Evolutionary conservation across 2,329 filamentous ascomycete genomes (phyloP), one percentile per base, ranked within the genome.

Genomic region (Scortechinia acanthostroma): DNA sequence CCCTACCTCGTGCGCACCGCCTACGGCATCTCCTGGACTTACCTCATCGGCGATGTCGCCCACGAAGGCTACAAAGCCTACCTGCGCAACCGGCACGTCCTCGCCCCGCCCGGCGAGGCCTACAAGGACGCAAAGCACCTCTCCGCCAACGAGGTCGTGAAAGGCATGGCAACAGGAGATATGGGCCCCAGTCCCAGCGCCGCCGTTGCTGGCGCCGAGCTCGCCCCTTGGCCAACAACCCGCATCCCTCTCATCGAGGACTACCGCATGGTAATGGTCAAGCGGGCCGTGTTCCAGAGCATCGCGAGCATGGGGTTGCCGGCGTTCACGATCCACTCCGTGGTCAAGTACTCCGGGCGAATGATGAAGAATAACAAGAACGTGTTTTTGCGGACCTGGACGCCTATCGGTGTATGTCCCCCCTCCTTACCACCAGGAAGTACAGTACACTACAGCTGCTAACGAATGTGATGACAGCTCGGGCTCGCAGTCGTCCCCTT

Each of bases 31-130:
- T 95, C 88, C 2, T 97, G 93, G 93, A 73, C 86, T 10, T 98
- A 98, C 58, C 77, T 98, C 19, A 65, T 90, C 14, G 91, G 93
- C 43, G 93, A 98, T 58, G 91, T 97, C 42, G 75, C 77, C 23
- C 84, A 96, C 59, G 93, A 98, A 64, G 91, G 93, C 4, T 97
- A 95, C 71, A 95, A 96, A 60, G 85, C 91, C 4, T 97, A 96
- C 62, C 77, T 86, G 62, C 80, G 86, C 46, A 97, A 98, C 60
- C 87, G 93, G 63, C 76, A 77, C 30, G 73, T 80, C 1, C 65
- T 90, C 19, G 77, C 91, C 53, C 88, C 89, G 0, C 6, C 71
- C 82, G 6, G 60, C 83, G 13, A 71, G 79, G 49, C 65, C 80
- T 2, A 60, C 66, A 4, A 65, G 62, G 14, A 68, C 75, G 54